Conservation (phyloP, 2,329 filamentous ascomycete genomes). For the Phyllosticta citrichinensis region DNA sequence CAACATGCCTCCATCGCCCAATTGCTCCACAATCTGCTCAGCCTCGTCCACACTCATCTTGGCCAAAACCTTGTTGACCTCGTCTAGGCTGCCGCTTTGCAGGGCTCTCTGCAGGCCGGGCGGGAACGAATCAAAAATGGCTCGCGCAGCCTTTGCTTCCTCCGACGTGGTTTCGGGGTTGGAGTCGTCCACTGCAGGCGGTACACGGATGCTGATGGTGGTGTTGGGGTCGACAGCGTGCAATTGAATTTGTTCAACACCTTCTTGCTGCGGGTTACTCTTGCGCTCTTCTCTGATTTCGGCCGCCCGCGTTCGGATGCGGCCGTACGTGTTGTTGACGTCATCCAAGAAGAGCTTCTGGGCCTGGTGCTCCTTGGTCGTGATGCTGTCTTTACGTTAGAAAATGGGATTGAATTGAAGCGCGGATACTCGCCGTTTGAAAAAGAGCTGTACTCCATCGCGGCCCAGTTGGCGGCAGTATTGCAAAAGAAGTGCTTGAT, state of each 20-base stretch:
- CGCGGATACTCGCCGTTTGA: slow-evolving; percentile 55
- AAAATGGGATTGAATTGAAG: background rate
- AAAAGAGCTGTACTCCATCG: slow-evolving; percentile 85
- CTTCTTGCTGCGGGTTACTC: slow-evolving; percentile 43
- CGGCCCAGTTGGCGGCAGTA: slow-evolving; percentile 86
- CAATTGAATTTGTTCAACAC: slow-evolving; percentile 92
- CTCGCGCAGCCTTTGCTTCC: slow-evolving; percentile 54
- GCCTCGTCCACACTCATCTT: slow-evolving; percentile 84
- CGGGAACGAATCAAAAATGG: slow-evolving; percentile 75
- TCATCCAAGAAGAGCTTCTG: slow-evolving; percentile 87
- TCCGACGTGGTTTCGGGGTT: slow-evolving; percentile 13
- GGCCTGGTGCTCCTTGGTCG: slow-evolving; percentile 79
- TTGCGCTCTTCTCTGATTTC: slow-evolving; percentile 58
- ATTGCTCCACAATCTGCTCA: slow-evolving; percentile 70
- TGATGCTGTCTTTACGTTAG: slow-evolving; percentile 46
- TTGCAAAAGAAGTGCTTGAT: slow-evolving; percentile 84
- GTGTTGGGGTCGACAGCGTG: slow-evolving; percentile 87
- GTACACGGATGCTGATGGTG: slow-evolving; percentile 79
- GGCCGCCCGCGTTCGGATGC: slow-evolving; percentile 65
- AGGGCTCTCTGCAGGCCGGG: slow-evolving; percentile 73
- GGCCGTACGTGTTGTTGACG: slow-evolving; percentile 75
- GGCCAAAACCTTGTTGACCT: slow-evolving; percentile 77
- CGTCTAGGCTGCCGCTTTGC: slow-evolving; percentile 78
- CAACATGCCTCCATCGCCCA: slow-evolving; percentile 77
- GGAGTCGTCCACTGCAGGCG: slow-evolving; percentile 43